Base-by-base conservation (phyloP, 306 rosid species). In the Casuarina equisetifolia region DNA sequence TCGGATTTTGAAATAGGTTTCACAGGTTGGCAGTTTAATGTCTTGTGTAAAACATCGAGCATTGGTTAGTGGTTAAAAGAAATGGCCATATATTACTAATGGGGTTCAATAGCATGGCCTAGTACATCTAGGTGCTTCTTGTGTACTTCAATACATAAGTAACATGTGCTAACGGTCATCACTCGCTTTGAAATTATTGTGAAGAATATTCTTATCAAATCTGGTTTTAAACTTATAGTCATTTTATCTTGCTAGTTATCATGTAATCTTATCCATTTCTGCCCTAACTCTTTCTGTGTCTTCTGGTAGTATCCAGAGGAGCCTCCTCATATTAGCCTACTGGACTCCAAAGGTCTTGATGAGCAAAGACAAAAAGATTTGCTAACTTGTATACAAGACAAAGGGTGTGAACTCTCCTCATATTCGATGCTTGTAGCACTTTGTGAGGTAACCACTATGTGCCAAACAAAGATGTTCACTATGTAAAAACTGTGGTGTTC, bases 351-450 rank as follows among this genome's bases (percentile, higher is more conserved):
- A 84, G 96, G 96, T 84, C 82, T 90, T 58, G 92, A 90, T 80
- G 88, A 81, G 62, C 80, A 79, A 40, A 90, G 97, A 78, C 80
- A 88, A 74, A 88, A 83, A 36, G 73, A 84, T 69, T 68, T 93
- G 43, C 38, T 77, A 39, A 64, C 77, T 78, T 80, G 45, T 68
- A 81, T 93, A 70, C 78, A 50, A 80, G 84, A 70, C 78, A 93
- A 83, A 84, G 92, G 91, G 32, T 1, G 36, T 2, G 88, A 88
- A 78, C 90, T 93, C 72, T 84, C 86, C 10, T 87, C 88, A 74
- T 85, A 85, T 72, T 88, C 79, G 50, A 93, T 93, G 94, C 94
- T 93, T 78, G 90, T 93, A 55, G 86, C 89, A 77, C 84, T 93
- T 15, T 90, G 89, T 70, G 97, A 93, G 97, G 97, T 93, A 86